Evolutionary conservation across 768 basidiomycete species (phyloP), one percentile per base, ranked within the genome.

Genomic region (Russula sp.): DNA sequence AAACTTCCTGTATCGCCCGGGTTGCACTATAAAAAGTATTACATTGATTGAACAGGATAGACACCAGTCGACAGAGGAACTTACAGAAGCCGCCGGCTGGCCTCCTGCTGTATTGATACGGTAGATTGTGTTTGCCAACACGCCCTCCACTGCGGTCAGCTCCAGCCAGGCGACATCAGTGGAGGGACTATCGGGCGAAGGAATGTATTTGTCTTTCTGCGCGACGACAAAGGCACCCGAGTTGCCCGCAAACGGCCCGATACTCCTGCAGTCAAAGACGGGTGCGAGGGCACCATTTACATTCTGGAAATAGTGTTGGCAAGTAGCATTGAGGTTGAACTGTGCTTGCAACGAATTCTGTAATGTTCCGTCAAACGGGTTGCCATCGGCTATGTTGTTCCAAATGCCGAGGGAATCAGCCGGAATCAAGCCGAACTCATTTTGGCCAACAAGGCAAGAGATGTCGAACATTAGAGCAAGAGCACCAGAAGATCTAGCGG

Each of bases 241-340:
- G 48, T 67, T 62, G 62, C 44, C 44, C 9, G 8, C 1, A 46
- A n/a, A 10, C 0, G 46, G 3, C 20, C 58, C 54, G 28, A 42
- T 36, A 26, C 58, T 46, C 1, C 62, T 67, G 42, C 67, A 64
- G 56, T 69, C 63, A 22, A 62, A 69, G 10, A 55, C 34, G 4
- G 62, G 46, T 57, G 13, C 24, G 30, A 56, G 30, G 16, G 14
- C 11, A 42, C 63, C 57, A 28, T 22, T 30, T 3, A 28, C 5
- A 4, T 32, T 52, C n/a, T 62, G 24, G 36, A 67, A 69, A 54
- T 59, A 51, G 53, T 69, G 68, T 26, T 62, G 22, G 49, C 68
- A 66, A 20, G 59, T 24, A 16, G 16, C 38, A 38, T 14, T 38
- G 14, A 38, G 38, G 14, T 16, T 38, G 10, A 38, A 38, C 38